phyloP scores from a whole-genome alignment of 176 grass and related monocot species.

The Olyra latifolia region DNA sequence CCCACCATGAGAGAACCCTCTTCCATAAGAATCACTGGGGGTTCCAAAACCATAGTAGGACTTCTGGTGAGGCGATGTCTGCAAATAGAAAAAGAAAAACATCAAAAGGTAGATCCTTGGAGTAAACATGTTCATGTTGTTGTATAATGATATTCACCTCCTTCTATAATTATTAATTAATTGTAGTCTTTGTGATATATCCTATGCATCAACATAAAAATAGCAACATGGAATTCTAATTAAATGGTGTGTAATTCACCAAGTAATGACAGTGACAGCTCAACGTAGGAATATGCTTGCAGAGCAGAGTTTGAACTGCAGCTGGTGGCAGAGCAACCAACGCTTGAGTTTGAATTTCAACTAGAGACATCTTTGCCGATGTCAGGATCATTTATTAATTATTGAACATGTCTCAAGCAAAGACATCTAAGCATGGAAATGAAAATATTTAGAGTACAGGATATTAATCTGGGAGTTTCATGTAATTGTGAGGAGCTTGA shows the following conservation, averaged over 20 bases:
- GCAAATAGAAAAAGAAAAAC: not conserved
- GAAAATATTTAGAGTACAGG: not conserved
- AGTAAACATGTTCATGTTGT: not conserved
- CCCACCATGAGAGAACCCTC: conserved; percentile 55
- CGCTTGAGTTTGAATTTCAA: conserved; percentile 1
- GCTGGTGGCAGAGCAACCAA: not conserved
- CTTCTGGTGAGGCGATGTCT: conserved; percentile 60
- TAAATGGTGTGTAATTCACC: not conserved
- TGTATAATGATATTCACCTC: not conserved
- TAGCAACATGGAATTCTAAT: not conserved
- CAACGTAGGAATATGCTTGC: conserved; percentile 2
- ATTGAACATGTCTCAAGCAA: not conserved
- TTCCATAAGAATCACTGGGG: conserved; percentile 59
- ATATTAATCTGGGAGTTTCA: not conserved
- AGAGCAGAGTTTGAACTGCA: not conserved
- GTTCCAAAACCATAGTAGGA: conserved; percentile 78
- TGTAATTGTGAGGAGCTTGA: not conserved
- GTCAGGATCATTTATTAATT: conserved; percentile 1
- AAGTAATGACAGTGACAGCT: not conserved
- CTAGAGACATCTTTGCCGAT: not conserved
- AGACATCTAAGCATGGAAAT: not conserved
- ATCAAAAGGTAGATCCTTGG: conserved; percentile 20
- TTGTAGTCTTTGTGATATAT: not conserved
- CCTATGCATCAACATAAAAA: conserved; percentile 1
- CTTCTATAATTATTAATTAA: not conserved